phyloP scores from a whole-genome alignment of 257 asterid genomes.

The Nicotiana paniculata region DNA sequence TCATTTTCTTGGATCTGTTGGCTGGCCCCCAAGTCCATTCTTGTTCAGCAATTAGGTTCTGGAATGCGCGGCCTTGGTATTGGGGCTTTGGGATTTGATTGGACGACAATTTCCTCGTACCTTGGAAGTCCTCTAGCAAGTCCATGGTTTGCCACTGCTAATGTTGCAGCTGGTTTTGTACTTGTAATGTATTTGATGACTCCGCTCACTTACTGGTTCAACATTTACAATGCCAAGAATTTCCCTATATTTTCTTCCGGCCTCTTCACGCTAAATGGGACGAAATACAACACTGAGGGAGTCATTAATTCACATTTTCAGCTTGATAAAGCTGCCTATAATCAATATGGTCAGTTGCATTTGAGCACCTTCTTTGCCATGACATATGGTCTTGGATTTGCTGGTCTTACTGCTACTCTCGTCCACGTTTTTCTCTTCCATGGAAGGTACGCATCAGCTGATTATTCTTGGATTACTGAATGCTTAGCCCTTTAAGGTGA shows the following conservation, averaged over 20 bases:
- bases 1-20: conserved; percentile 51
- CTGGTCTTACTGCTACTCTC: conserved; percentile 33
- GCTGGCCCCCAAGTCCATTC: conserved; percentile 33
- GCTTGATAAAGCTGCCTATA: conserved; percentile 36
- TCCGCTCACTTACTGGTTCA: conserved; percentile 39
- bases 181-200: conserved; percentile 28
- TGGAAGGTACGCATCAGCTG: conserved; percentile 29
- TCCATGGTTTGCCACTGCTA: conserved; percentile 52
- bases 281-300: conserved; percentile 9
- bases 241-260: conserved; percentile 32
- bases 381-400: conserved; percentile 46
- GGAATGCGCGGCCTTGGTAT: conserved; percentile 38
- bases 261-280: conserved; percentile 27
- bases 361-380: conserved; percentile 37
- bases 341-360: conserved; percentile 23
- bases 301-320: conserved; percentile 28
- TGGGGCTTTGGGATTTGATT: conserved; percentile 40
- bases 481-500: not conserved
- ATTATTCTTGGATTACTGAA: not conserved
- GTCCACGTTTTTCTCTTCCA: conserved; percentile 41
- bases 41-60: conserved; percentile 41
- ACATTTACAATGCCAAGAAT: conserved; percentile 38
- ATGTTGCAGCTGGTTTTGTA: conserved; percentile 29
- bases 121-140: conserved; percentile 49
- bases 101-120: conserved; percentile 35